Evolutionary conservation across 2,329 filamentous ascomycete species (phyloP), one percentile per base, ranked within the genome.

Genomic region (Beauveria australis): DNA sequence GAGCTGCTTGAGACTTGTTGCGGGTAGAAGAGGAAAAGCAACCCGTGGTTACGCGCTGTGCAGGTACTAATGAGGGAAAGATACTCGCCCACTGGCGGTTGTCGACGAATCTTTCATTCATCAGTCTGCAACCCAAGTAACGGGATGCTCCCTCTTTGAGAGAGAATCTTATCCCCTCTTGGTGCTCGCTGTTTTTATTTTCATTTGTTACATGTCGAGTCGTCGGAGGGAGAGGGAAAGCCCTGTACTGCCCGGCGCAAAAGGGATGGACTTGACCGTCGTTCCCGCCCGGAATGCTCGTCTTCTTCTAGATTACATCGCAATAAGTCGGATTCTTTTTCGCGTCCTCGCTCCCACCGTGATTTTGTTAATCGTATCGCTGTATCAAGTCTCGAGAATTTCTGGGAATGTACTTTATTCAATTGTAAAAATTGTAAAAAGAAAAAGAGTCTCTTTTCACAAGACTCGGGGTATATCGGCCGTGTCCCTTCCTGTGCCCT

Each of bases 21-120:
- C n/a, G 59, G 61, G 37, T 49, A n/a, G 44, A 58, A 52, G 58
- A 57, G 28, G 59, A 46, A 44, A 40, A 44, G 37, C 28, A 44
- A 26, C 18, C 16, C 22, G 16, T 40, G 68, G 65, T 64, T 65
- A 64, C 66, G 63, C 63, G 65, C 65, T 66, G 71, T 85, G 81
- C 78, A 48, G 81, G 88, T 86, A 88, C 92, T 97, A 82, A 97
- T 89, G 92, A 97, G 92, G 93, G 93, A 97, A 97, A 97, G 93
- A 97, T 92, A 96, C 88, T 91, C 83, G 74, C 75, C 71, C 77
- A n/a, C 75, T 73, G 74, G 67, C 67, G 64, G 62, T 66, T 59
- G 57, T 62, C 61, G 49, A 60, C 58, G 33, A 37, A 37, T 62
- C 60, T 60, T 63, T 59, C 61, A 64, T 60, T 64, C 63, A 59